These are phyloP conservation scores for Sanchytrium tribonematis DNA, from an alignment of 371 early-diverging fungal species.

Conservation along the genomic window DNA sequence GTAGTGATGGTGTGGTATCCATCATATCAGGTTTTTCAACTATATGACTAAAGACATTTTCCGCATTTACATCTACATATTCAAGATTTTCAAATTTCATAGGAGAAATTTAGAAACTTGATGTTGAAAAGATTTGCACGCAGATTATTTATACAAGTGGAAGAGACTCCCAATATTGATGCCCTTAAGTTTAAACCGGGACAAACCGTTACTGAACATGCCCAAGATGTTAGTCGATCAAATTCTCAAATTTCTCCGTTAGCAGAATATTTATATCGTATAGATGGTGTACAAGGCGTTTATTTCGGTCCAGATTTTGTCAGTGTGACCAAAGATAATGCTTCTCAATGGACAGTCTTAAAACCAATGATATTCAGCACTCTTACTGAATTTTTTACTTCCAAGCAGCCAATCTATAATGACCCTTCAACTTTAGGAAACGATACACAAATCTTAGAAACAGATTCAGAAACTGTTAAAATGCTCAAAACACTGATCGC, in stretches of 20 bases:
- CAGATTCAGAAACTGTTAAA: constrained; percentile 61
- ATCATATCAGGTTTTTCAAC: not conserved
- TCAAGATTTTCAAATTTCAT: not conserved
- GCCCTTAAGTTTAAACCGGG: constrained; percentile 79
- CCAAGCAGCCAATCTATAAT: constrained; percentile 38
- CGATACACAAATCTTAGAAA: constrained; percentile 41
- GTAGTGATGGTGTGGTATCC: not conserved
- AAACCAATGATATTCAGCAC: constrained; percentile 70
- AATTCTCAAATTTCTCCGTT: constrained; percentile 53
- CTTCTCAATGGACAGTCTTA: constrained; percentile 64
- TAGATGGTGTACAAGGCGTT: constrained; percentile 60
- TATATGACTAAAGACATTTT: not conserved
- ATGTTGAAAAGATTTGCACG: constrained; percentile 2
- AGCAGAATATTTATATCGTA: constrained; percentile 53
- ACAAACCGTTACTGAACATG: constrained; percentile 29
- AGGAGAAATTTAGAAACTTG: not conserved
- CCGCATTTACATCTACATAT: not conserved
- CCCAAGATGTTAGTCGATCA: constrained; percentile 40
- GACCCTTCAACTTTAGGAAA: constrained; percentile 7
- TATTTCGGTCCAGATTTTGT: constrained; percentile 76
- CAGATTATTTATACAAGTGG: constrained; percentile 59
- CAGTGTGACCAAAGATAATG: constrained; percentile 56
- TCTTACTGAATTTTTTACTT: constrained; percentile 75
- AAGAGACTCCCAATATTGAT: constrained; percentile 69
- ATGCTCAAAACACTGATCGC: constrained; percentile 92